These are phyloP conservation scores for Linnemannia elongata DNA, from an alignment of 192 early-diverging fungal genomes.

Conservation along the genomic window DNA sequence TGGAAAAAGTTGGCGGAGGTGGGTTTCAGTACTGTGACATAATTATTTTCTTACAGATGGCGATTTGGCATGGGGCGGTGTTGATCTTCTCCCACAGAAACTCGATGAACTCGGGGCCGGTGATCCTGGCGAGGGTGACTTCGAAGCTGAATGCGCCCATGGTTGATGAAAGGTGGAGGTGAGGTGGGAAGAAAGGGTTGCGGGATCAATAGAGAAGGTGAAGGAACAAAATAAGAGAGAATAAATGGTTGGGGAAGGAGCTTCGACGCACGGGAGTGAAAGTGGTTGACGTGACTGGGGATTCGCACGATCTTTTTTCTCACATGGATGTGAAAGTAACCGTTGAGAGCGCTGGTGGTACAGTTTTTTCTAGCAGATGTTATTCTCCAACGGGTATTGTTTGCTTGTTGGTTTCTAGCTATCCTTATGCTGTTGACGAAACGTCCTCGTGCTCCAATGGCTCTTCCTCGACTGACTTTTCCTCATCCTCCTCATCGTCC, in stretches of 20 bases:
- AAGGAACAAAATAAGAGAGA: not conserved
- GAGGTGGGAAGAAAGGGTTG: not conserved
- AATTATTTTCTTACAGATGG: constrained; percentile 41
- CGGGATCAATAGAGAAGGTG: not conserved
- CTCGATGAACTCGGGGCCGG: constrained; percentile 42
- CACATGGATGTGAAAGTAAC: not conserved
- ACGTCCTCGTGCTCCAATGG: not conserved
- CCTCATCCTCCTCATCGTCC: constrained; percentile 30
- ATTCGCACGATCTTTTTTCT: not conserved
- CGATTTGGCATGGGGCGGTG: constrained; percentile 37
- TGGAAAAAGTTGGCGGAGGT: not conserved
- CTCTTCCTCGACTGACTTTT: constrained; percentile 1
- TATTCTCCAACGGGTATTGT: not conserved
- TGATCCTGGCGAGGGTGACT: constrained; percentile 18
- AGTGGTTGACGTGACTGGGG: not conserved
- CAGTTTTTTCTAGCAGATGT: too few relatives aligned
- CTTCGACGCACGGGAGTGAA: not conserved
- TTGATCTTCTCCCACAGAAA: constrained; percentile 52
- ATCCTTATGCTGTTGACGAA: not conserved
- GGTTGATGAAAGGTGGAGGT: not conserved
- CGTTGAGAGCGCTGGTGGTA: too few relatives aligned
- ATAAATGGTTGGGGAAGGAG: constrained; percentile 5
- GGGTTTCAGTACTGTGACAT: not conserved
- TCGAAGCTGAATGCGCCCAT: constrained; percentile 43
- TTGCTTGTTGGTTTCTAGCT: too few relatives aligned